Percentiles rank a stretch among this genome's conserved stretches.
These are phyloP conservation scores for Dianthus caryophyllus DNA, from an alignment of 148 eudicot genomes.

Conservation along the genomic window DNA sequence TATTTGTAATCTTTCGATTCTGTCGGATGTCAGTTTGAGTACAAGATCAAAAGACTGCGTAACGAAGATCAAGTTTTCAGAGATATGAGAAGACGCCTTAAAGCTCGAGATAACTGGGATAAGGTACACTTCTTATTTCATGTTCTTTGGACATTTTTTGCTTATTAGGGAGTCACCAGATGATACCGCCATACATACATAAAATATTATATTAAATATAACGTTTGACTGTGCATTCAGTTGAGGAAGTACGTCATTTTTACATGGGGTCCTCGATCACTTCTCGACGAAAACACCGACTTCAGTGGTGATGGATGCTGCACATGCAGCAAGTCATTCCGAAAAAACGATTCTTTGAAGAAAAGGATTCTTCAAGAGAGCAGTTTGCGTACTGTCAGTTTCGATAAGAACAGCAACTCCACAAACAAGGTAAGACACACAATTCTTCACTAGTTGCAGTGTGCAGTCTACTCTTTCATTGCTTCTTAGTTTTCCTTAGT, in stretches of 20 bases:
- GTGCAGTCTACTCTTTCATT: no score
- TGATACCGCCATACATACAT: no score
- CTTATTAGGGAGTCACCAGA: not conserved
- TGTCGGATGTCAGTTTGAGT: slow-evolving; percentile 52
- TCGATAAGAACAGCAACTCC: slow-evolving; percentile 38
- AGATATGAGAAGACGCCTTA: slow-evolving; percentile 50
- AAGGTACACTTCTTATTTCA: slow-evolving; percentile 42
- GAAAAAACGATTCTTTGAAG: slow-evolving; percentile 32
- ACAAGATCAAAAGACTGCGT: slow-evolving; percentile 73
- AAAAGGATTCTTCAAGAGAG: slow-evolving; percentile 40
- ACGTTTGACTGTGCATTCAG: slow-evolving; percentile 30
- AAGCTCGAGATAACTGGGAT: slow-evolving; percentile 78
- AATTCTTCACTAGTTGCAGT: not conserved
- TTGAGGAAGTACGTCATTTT: slow-evolving; percentile 77
- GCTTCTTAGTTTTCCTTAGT: no score
- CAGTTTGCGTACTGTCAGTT: slow-evolving; percentile 39
- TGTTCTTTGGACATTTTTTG: not conserved
- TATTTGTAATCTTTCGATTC: not conserved
- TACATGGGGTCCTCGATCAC: slow-evolving; percentile 56
- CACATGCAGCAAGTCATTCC: slow-evolving; percentile 35
- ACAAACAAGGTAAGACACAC: slow-evolving; percentile 41
- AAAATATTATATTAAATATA: not conserved
- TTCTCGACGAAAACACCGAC: slow-evolving; percentile 36
- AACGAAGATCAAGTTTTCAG: slow-evolving; percentile 60
- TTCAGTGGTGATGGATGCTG: slow-evolving; percentile 38